Evolutionary conservation across 2,329 filamentous ascomycete genomes (phyloP).

Genomic region (Colletotrichum theobromicola): DNA sequence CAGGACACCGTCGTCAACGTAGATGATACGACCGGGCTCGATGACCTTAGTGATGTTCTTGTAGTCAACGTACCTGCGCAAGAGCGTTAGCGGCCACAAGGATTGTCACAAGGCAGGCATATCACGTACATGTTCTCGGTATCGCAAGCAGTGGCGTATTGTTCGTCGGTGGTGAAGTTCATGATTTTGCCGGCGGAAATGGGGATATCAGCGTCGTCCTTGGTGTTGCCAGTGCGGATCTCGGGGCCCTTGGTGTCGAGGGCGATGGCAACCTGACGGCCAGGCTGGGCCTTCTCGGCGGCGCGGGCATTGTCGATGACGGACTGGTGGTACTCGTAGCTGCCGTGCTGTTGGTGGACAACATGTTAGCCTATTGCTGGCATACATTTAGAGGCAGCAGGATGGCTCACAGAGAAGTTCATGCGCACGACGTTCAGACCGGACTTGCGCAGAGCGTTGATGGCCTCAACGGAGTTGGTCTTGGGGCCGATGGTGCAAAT

Average conservation of each 20-base stretch:
- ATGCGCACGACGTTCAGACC: slow-evolving; percentile 99
- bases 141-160: slow-evolving; percentile 84
- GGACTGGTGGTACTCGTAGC: slow-evolving; percentile 96
- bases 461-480: slow-evolving; percentile 97
- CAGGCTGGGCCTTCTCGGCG: slow-evolving; percentile 78
- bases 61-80: slow-evolving; percentile 89
- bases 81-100: background rate
- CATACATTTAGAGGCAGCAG: background rate
- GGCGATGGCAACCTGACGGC: slow-evolving; percentile 93
- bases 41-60: slow-evolving; percentile 99
- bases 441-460: slow-evolving; percentile 88
- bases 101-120: background rate
- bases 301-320: slow-evolving; percentile 95
- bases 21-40: slow-evolving; percentile 87
- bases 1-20: slow-evolving; percentile 97
- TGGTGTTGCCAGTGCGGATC: slow-evolving; percentile 70
- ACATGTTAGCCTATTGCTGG: background rate
- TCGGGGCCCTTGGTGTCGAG: slow-evolving; percentile 74
- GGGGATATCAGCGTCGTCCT: slow-evolving; percentile 88
- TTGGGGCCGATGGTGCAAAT: slow-evolving; percentile 99
- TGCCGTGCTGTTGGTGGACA: slow-evolving; percentile 62
- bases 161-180: slow-evolving; percentile 96
- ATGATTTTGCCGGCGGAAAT: slow-evolving; percentile 83
- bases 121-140: slow-evolving; percentile 86
- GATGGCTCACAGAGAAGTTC: slow-evolving; percentile 79